Evolutionary conservation across 2,329 filamentous ascomycete genomes (phyloP).

Genomic region (Calonectria pseudoturangicola): DNA sequence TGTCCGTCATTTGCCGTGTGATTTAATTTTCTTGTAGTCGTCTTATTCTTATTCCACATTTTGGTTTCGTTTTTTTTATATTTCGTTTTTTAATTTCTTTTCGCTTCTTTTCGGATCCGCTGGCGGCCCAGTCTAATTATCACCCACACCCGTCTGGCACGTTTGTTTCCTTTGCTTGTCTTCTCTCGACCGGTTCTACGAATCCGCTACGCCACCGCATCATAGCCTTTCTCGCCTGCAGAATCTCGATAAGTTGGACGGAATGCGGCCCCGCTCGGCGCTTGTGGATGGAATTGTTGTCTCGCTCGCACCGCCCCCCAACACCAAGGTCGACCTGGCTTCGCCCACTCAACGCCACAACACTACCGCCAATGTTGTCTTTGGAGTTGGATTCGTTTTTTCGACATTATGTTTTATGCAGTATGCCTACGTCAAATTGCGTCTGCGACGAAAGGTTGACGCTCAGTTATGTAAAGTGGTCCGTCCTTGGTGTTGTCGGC

Average conservation of each 20-base stretch:
- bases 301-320: constrained; percentile 50
- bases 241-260: not conserved
- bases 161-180: not conserved
- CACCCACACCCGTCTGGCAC: not conserved
- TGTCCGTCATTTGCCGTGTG: not conserved
- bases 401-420: constrained; percentile 48
- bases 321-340: constrained; percentile 56
- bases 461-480: constrained; percentile 30
- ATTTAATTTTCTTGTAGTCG: not conserved
- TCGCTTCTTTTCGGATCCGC: not conserved
- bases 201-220: not conserved
- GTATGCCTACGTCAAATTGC: constrained; percentile 49
- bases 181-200: not conserved
- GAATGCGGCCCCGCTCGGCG: constrained; percentile 22
- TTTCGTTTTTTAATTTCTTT: constrained; percentile 5
- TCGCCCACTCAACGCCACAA: constrained; percentile 48
- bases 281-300: constrained; percentile 51
- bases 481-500: too few relatives aligned
- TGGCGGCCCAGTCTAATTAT: constrained; percentile 4
- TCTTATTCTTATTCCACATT: not conserved
- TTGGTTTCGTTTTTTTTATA: not conserved
- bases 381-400: constrained; percentile 46
- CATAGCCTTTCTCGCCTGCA: not conserved
- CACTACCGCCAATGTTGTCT: constrained; percentile 49
- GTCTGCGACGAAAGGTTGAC: constrained; percentile 31